Base-by-base conservation (phyloP, 2,329 filamentous ascomycete species). In the Xylaria sp. region DNA sequence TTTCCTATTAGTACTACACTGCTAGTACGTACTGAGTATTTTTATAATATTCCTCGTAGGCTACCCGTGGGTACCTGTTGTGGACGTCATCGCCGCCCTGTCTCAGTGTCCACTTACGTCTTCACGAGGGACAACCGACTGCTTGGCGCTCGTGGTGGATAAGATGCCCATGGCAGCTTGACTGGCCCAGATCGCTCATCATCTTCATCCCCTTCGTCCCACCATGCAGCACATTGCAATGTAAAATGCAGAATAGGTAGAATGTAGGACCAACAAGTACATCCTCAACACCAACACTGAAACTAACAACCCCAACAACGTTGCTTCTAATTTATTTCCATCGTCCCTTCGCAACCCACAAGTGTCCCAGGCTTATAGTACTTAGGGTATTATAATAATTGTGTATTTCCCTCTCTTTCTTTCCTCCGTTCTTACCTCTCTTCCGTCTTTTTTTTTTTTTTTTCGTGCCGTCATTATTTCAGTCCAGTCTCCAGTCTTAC, bases 61-160 rank as follows among this genome's bases (percentile, higher is more conserved):
- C n/a, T 23, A 52, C 9, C 20, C 48, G 10, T 51, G 12, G 52
- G 52, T 41, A 56, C 20, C 8, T 25, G 10, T 20, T 23, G 20
- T 49, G 46, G 61, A 68, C 66, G 66, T 68, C 66, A 68, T 67
- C 60, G 60, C 56, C 39, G 56, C 56, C 39, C 46, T 58, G 56
- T 58, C 39, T 58, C 56, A 5, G 33, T 36, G 8, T 31, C 56
- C 56, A 58, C 56, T 46, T 46, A 68, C 61, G 55, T 68, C 60
- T 64, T 64, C 60, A 57, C 48, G 36, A 63, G 58, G 13, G 5
- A 63, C 65, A 49, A 63, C 36, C 54, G 54, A 67, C 55, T 18
- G 51, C 51, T 66, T 66, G 56, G 52, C 64, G 25, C 55, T 48
- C 25, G 58, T 57, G 41, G 54, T 33, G 43, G 41, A 25, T 49